Evolutionary conservation across 768 basidiomycete species (phyloP), one percentile per base, ranked within the genome.

Genomic region (Termitomyces titanicus): DNA sequence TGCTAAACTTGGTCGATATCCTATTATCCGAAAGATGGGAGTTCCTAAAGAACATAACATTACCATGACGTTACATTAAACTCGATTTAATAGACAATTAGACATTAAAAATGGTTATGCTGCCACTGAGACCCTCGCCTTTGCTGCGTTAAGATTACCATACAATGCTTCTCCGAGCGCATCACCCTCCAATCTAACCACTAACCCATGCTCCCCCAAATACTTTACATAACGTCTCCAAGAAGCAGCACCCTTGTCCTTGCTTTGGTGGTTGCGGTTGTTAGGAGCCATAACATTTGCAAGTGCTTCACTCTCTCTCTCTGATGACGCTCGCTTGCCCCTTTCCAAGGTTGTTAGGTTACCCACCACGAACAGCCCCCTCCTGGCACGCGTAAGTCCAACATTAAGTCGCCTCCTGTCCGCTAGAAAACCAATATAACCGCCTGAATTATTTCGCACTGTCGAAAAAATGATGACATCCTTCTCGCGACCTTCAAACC

Each of bases 401-500:
- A 97, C 94, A 68, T 97, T 97, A 53, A 96, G 75, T 61, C 94
- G 70, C 58, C 94, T 75, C 63, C 85, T 77, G 71, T 97, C 94
- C 20, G 88, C 91, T 22, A 97, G 76, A 71, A 97, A 97, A 0
- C 94, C 94, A 63, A 97, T 92, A 54, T 83, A 76, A 10, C 92
- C 92, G 1, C 70, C 71, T 2, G 75, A 63, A 64, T 97, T 97
- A 67, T 89, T 90, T 50, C 94, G 79, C 47, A 94, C 93, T 3
- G 93, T 94, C 39, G 90, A 92, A 68, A 97, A 94, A 40, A 97
- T 79, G 59, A 97, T 90, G 39, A 96, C 84, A 29, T 92, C 88
- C 72, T 96, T 96, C 74, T 97, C 92, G 43, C 92, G 80, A 12
- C 94, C 94, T 69, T 97, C 92, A 68, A 95, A 97, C 18, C 94